Base-by-base conservation (phyloP, 2,329 filamentous ascomycete genomes). In the Pseudodiploospora longispora region DNA sequence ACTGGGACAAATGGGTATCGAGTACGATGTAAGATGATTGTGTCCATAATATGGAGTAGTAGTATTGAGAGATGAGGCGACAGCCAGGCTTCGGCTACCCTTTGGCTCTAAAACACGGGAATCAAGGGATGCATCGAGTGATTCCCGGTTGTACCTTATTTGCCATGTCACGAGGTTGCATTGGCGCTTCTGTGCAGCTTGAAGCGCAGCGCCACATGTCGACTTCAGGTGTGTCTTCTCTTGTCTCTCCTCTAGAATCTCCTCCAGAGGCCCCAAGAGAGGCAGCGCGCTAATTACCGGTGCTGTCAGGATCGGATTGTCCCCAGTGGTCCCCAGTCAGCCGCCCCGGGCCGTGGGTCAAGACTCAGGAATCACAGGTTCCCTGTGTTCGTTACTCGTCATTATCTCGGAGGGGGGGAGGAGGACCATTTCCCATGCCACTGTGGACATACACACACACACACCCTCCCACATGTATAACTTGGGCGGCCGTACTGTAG, bases 151-250 rank as follows among this genome's bases (percentile, higher is more conserved):
- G 19, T 19, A 19, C 46, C 42, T 42, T 47, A 42, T 39, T 33
- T 45, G 46, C 46, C 46, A 47, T 47, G 46, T 42, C 42, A 42
- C 39, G 39, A 41, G 42, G 46, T 47, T 45, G 42, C 46, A 47
- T 47, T 42, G 38, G 42, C 46, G 42, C 42, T 40, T 42, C 43
- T 45, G 29, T 44, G 27, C 46, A 45, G 42, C 40, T 40, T 37
- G 39, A 45, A 41, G 35, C 42, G 42, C 39, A 33, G 42, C 46
- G 46, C 46, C 46, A 45, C 42, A 45, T 19, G 36, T 43, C 46
- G 46, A 42, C 42, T 47, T 32, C 34, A 29, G 12, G 10, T 10
- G 32, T 10, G 32, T 34, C 32, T 10, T 12, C 32, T 4, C 10
- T 7, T 34, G 32, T 12, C 38, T 40, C n/a, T 40, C 38, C 7